Evolutionary conservation across 306 rosid genomes (phyloP).

Genomic region (Vigna nakashimae): DNA sequence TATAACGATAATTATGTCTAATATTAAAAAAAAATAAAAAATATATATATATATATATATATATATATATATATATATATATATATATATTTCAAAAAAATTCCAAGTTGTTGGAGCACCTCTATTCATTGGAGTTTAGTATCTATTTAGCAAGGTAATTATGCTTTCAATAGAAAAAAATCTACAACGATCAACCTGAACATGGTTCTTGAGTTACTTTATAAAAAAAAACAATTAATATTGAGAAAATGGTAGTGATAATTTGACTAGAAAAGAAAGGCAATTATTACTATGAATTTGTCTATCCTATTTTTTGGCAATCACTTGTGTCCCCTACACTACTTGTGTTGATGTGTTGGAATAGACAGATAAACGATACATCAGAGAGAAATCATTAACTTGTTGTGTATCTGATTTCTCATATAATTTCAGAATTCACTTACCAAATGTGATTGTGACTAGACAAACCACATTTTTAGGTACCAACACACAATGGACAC

Average conservation of each 20-base stretch:
- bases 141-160: not conserved
- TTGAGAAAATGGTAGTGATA: not conserved
- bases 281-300: constrained; percentile 13
- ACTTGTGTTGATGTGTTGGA: not conserved
- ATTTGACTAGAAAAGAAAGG: constrained; percentile 31
- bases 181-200: not conserved
- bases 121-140: too few species aligned
- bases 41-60: too few species aligned
- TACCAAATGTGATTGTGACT: constrained; percentile 47
- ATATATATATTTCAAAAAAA: too few species aligned
- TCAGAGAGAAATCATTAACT: not conserved
- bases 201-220: too few species aligned
- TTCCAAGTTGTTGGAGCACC: too few species aligned
- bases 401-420: constrained; percentile 13
- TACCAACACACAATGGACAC: constrained; percentile 45
- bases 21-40: too few species aligned
- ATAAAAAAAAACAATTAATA: not conserved
- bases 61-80: too few species aligned
- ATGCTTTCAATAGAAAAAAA: not conserved
- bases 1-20: too few species aligned
- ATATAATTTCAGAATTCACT: constrained; percentile 33
- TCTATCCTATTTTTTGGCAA: constrained; percentile 24
- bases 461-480: constrained; percentile 43
- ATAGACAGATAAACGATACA: constrained; percentile 20
- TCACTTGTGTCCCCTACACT: constrained; percentile 21